phyloP scores from a whole-genome alignment of 768 basidiomycete species.

The Tricholoma hemisulphureum region DNA sequence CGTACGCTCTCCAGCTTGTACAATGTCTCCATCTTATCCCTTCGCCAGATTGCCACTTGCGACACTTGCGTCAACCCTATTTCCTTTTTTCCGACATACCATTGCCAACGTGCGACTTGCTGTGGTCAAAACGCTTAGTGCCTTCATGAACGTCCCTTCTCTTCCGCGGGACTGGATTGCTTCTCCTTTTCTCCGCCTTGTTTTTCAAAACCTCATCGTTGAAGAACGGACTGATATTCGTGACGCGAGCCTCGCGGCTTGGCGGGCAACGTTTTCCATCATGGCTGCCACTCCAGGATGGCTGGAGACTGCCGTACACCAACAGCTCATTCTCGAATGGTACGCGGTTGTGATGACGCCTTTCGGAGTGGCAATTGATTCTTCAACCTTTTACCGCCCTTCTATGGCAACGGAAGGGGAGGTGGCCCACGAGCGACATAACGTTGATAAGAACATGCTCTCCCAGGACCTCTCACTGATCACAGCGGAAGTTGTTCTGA shows the following conservation, averaged over 20 bases:
- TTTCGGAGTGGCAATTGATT: conserved; percentile 74
- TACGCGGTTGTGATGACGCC: conserved; percentile 88
- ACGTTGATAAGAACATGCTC: conserved; percentile 96
- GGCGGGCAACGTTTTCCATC: conserved; percentile 67
- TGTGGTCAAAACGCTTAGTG: conserved; percentile 84
- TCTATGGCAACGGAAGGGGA: conserved; percentile 46
- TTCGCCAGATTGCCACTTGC: conserved; percentile 67
- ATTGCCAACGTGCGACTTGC: conserved; percentile 91
- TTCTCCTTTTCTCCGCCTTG: conserved; percentile 70
- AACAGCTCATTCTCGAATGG: conserved; percentile 75
- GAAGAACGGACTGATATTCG: conserved; percentile 90
- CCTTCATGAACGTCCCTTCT: conserved; percentile 77
- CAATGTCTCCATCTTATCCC: background rate
- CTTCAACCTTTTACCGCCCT: conserved; percentile 65
- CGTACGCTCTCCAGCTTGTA: conserved; percentile 49
- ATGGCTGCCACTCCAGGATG: conserved; percentile 44
- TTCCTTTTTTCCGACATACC: conserved; percentile 97
- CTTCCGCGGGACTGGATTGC: conserved; percentile 82
- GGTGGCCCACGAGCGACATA: conserved; percentile 67
- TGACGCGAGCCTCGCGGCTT: conserved; percentile 65
- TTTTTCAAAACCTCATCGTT: conserved; percentile 91
- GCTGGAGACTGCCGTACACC: conserved; percentile 53
- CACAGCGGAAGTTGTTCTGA: conserved; percentile 68
- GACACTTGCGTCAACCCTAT: conserved; percentile 82
- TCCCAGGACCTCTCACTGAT: conserved; percentile 86